phyloP scores from a whole-genome alignment of 1,284 basidiomycete genomes.

The Microbotryomycetes sp. region DNA sequence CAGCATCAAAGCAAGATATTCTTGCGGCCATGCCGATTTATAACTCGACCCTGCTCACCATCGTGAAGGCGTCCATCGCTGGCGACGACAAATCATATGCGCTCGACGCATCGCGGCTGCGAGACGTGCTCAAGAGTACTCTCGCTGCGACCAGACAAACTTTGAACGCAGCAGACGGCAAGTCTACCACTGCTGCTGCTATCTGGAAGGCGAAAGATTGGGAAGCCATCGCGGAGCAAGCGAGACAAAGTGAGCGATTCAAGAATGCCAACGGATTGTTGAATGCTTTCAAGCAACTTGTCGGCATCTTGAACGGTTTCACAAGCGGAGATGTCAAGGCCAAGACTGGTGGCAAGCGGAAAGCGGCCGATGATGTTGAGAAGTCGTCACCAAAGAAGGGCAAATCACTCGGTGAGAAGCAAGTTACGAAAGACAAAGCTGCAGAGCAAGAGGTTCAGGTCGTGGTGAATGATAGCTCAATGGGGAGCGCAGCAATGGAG shows the following conservation, averaged over 20 bases:
- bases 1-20: conserved; percentile 44
- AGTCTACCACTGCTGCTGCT: neutral
- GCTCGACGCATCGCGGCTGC: conserved; percentile 63
- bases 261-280: conserved; percentile 22
- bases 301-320: conserved; percentile 11
- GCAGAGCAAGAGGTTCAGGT: conserved; percentile 11
- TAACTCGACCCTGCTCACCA: conserved; percentile 51
- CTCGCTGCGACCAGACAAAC: conserved; percentile 62
- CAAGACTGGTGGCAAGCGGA: conserved; percentile 21
- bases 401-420: neutral
- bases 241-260: conserved; percentile 22
- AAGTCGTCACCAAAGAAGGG: neutral
- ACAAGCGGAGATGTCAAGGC: neutral
- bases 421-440: neutral
- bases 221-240: neutral
- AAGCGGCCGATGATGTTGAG: conserved; percentile 4
- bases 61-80: conserved; percentile 53
- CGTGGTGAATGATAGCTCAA: conserved; percentile 7
- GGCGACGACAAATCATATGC: conserved; percentile 43
- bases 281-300: conserved; percentile 24
- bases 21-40: conserved; percentile 53
- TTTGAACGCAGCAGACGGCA: conserved; percentile 34
- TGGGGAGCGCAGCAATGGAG: neutral
- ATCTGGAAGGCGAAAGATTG: neutral
- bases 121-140: conserved; percentile 70